Conservation (phyloP, 164 flowering plant species). For the grape (Vitis vinifera) region ASM3070453v1 NC_081821.1:6383001-6383500, state of each 20-base stretch:
- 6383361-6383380: too few species aligned
- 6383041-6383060: constrained; percentile 64
- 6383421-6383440: neutral
- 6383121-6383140: constrained; percentile 58
- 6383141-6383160: constrained; percentile 76
- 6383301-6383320: constrained; percentile 16
- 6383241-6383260: too few species aligned
- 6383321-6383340: constrained; percentile 32
- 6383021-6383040: constrained; percentile 40
- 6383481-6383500: too few species aligned
- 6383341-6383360: neutral
- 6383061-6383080: constrained; percentile 48
- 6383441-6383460: neutral
- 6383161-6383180: constrained; percentile 59
- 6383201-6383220: neutral
- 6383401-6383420: neutral
- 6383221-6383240: too few species aligned
- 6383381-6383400: neutral
- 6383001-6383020: constrained; percentile 24
- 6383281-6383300: constrained; percentile 18
- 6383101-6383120: constrained; percentile 45
- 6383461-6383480: neutral
- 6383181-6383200: constrained; percentile 19
- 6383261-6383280: neutral
- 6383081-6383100: constrained; percentile 61